Evolutionary conservation across 1,284 basidiomycete species (phyloP).

Genomic region (Cryptococcus sp.): DNA sequence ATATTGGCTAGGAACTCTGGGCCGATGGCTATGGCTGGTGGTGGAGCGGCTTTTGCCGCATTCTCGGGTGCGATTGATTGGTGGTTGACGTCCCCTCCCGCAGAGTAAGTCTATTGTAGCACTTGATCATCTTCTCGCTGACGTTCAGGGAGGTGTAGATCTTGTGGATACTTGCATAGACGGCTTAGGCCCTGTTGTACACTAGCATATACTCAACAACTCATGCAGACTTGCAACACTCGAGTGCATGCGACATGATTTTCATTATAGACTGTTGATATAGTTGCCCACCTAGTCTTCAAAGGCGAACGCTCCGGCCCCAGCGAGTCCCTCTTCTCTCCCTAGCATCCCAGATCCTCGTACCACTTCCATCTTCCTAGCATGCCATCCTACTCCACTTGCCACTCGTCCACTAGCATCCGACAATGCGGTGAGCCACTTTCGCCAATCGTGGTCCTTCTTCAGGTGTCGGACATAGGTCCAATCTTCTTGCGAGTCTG

Average conservation of each 20-base stretch:
- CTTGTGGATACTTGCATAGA: too few species aligned
- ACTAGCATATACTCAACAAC: too few species aligned
- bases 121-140: neutral
- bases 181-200: too few species aligned
- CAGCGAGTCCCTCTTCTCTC: slow-evolving; percentile 85
- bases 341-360: slow-evolving; percentile 86
- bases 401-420: slow-evolving; percentile 81
- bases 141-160: too few species aligned
- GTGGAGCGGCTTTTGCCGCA: slow-evolving; percentile 81
- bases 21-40: slow-evolving; percentile 72
- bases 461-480: slow-evolving; percentile 40
- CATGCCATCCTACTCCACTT: slow-evolving; percentile 90
- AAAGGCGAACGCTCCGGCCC: slow-evolving; percentile 87
- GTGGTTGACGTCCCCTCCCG: slow-evolving; percentile 74
- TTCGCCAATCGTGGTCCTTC: slow-evolving; percentile 59
- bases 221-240: too few species aligned
- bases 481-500: slow-evolving; percentile 7
- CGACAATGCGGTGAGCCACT: slow-evolving; percentile 67
- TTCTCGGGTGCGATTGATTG: slow-evolving; percentile 85
- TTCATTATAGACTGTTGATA: too few species aligned
- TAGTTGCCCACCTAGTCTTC: slow-evolving; percentile 53
- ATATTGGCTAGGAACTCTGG: slow-evolving; percentile 79
- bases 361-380: slow-evolving; percentile 93
- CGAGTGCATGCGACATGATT: too few species aligned
- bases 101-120: slow-evolving; percentile 61